Percentiles rank a stretch among this genome's conserved stretches.
Conservation (phyloP, 768 basidiomycete genomes). For the Amanita phalloides region DNA sequence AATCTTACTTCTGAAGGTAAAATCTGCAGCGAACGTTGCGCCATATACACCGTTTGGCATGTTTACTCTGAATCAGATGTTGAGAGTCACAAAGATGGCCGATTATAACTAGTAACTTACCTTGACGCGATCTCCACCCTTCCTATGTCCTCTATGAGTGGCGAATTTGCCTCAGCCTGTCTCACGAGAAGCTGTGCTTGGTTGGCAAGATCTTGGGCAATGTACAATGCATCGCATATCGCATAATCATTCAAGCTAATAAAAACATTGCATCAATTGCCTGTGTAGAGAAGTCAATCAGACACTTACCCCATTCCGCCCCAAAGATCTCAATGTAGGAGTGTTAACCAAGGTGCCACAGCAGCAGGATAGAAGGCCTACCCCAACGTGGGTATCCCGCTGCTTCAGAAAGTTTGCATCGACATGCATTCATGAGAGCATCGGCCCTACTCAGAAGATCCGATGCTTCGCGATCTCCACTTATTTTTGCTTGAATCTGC, state of each 20-base stretch:
- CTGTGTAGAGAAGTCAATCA: not conserved
- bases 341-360: not conserved
- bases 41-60: conserved; percentile 25
- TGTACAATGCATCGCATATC: conserved; percentile 28
- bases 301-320: conserved; percentile 25
- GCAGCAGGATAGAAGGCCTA: conserved; percentile 10
- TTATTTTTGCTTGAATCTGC: conserved; percentile 23
- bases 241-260: conserved; percentile 27
- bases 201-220: conserved; percentile 22
- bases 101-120: conserved; percentile 10
- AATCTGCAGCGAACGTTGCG: conserved; percentile 25
- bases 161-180: conserved; percentile 26
- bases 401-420: conserved; percentile 23
- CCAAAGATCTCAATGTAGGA: conserved; percentile 24
- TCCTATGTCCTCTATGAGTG: conserved; percentile 26
- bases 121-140: conserved; percentile 27
- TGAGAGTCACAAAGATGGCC: too few species aligned
- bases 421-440: conserved; percentile 20
- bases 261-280: not conserved
- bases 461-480: conserved; percentile 28
- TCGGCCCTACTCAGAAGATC: conserved; percentile 28
- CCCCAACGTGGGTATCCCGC: conserved; percentile 30
- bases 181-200: conserved; percentile 24
- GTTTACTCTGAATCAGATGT: conserved; percentile 14
- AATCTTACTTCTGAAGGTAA: conserved; percentile 28